These are phyloP conservation scores for Hymenoscyphus occultus DNA, from an alignment of 2,329 filamentous ascomycete species.

Conservation along the genomic window DNA sequence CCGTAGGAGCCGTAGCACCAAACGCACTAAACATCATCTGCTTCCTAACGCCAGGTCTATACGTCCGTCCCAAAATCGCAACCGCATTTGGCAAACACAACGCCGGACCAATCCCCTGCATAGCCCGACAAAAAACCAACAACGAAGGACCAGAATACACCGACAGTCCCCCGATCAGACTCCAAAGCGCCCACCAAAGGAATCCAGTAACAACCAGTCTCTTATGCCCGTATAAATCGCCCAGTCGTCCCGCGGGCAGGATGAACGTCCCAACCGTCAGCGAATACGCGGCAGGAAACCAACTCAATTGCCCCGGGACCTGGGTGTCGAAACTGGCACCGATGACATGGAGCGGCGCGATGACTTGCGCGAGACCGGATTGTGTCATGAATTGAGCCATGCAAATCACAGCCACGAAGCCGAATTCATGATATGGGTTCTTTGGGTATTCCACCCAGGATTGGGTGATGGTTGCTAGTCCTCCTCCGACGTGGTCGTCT, in stretches of 20 bases:
- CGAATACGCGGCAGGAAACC: constrained; percentile 56
- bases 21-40: constrained; percentile 46
- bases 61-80: constrained; percentile 46
- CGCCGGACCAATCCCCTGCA: constrained; percentile 52
- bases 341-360: constrained; percentile 48
- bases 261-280: constrained; percentile 53
- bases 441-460: constrained; percentile 11
- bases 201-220: constrained; percentile 47
- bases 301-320: constrained; percentile 47
- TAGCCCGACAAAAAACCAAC: constrained; percentile 49
- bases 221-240: constrained; percentile 51
- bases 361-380: constrained; percentile 43
- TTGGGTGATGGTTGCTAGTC: constrained; percentile 6
- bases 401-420: constrained; percentile 43
- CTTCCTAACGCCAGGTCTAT: constrained; percentile 45
- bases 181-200: constrained; percentile 29
- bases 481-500: constrained; percentile 6
- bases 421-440: neutral
- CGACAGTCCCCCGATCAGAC: constrained; percentile 24
- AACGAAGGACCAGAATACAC: constrained; percentile 17
- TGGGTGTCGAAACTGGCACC: constrained; percentile 44
- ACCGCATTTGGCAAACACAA: constrained; percentile 51
- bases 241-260: constrained; percentile 48
- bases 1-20: constrained; percentile 45
- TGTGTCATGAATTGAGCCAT: constrained; percentile 47